Conservation (phyloP, 345 rosid species). For the Brassica napus region Da-Ae NC_063446.1:1454001-1454500, state of each 20-base stretch:
- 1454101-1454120: background rate
- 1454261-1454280: slow-evolving; percentile 3
- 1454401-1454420: background rate
- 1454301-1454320: too few species aligned
- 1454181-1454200: background rate
- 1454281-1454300: too few species aligned
- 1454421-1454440: too few species aligned
- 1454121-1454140: too few species aligned
- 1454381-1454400: background rate
- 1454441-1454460: background rate
- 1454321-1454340: too few species aligned
- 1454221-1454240: slow-evolving; percentile 12
- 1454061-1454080: too few species aligned
- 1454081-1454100: background rate
- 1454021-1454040: background rate
- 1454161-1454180: too few species aligned
- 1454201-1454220: background rate
- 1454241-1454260: slow-evolving; percentile 35
- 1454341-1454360: too few species aligned
- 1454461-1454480: background rate
- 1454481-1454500: too few species aligned
- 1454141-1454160: too few species aligned
- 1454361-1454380: too few species aligned
- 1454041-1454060: too few species aligned
- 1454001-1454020: background rate